phyloP scores from a whole-genome alignment of 2,329 filamentous ascomycete species.

The Alternaria longipes region DNA sequence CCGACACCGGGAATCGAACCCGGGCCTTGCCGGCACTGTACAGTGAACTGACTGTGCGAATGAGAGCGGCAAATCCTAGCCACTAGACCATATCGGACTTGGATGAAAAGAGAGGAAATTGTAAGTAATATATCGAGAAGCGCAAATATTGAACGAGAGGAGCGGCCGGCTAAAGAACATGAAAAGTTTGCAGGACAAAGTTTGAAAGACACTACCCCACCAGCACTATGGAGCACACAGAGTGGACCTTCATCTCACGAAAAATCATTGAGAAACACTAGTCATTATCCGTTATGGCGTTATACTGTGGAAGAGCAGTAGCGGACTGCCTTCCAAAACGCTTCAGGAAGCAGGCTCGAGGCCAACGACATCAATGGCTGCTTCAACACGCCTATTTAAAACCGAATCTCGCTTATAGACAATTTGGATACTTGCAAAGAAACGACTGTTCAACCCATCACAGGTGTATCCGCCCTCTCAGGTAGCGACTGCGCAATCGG shows the following conservation, averaged over 20 bases:
- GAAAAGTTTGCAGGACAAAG: background rate
- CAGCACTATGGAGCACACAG: background rate
- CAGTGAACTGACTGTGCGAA: slow-evolving; percentile 21
- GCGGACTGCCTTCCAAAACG: background rate
- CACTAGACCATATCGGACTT: slow-evolving; percentile 22
- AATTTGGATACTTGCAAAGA: background rate
- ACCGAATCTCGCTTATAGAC: background rate
- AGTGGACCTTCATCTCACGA: background rate
- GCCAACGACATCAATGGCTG: background rate
- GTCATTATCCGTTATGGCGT: background rate
- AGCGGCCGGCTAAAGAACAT: background rate
- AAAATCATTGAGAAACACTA: background rate
- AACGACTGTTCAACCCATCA: slow-evolving; percentile 6
- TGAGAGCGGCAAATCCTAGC: slow-evolving; percentile 26
- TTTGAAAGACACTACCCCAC: background rate
- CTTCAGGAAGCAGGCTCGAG: background rate
- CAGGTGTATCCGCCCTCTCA: slow-evolving; percentile 39
- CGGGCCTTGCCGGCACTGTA: slow-evolving; percentile 22
- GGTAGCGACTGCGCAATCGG: slow-evolving; percentile 22
- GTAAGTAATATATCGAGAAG: background rate
- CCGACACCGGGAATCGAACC: slow-evolving; percentile 24
- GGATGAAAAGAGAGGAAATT: background rate
- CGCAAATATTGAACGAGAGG: too few species aligned
- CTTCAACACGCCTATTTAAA: background rate
- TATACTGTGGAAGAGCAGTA: background rate